Base-by-base conservation (phyloP, 1,284 basidiomycete species). In the Coniophora puteana region DNA sequence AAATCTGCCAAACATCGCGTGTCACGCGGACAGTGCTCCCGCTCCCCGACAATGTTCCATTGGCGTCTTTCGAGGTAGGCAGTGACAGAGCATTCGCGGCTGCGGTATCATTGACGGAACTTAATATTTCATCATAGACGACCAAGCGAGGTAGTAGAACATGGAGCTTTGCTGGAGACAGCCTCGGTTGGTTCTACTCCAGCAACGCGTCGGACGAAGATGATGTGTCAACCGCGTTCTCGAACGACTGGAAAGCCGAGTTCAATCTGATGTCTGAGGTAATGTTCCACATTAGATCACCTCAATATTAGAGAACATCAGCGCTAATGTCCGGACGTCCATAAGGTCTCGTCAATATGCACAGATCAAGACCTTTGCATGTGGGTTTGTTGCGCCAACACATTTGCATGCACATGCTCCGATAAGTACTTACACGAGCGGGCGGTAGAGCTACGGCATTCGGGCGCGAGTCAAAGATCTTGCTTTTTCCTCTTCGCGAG, bases 281-380 rank as follows among this genome's bases (percentile, higher is more conserved):
- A 29, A 40, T n/a, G n/a, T n/a, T n/a, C 62, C 46, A 32, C 25
- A 8, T 30, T 14, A 7, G 5, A 2, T 16, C 24, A 7, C 13
- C n/a, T 16, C 8, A 3, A 36, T 30, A 14, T 32, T 1, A 5
- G 26, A 38, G 7, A 4, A 22, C 6, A 13, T 39, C 7, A 24
- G 4, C 12, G 13, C 30, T 47, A 33, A 50, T 4, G n/a, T n/a
- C n/a, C n/a, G n/a, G n/a, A n/a, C 33, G 3, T 38, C 6, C 12
- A 4, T 1, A 35, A 80, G 75, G 64, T 78, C 31, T 74, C 78
- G 2, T 76, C 80, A 21, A 72, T 83, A n/a, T 66, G 57, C 33
- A 57, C 67, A 16, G 74, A 69, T 38, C 68, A 63, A 16, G 54
- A 67, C n/a, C 59, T 57, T 51, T 74, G 70, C 57, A 62, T 79